A percentile compares a stretch with the other conserved stretches of the same genome.
Evolutionary conservation across 106 monocot genomes (phyloP).

Genomic region (Dendrobium officinale): DNA sequence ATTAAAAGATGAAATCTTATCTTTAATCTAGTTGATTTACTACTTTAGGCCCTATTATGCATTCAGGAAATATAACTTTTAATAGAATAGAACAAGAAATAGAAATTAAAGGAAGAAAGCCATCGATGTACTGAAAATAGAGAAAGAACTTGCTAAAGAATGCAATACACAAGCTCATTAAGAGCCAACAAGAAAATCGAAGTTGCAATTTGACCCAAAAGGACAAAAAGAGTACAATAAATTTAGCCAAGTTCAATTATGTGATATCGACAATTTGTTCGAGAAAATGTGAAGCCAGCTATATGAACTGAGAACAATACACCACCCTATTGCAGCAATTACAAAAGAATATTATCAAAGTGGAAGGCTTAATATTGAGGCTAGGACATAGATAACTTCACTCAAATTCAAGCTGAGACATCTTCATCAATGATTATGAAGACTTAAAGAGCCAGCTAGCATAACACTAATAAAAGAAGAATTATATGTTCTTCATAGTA

Average conservation of each 20-base stretch:
- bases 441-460: neutral
- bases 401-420: neutral
- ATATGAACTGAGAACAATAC: neutral
- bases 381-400: no score
- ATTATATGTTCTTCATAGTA: no score
- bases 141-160: neutral
- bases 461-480: no score
- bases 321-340: no score
- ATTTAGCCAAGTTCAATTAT: neutral
- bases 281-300: neutral
- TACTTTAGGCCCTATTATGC: neutral
- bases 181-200: neutral
- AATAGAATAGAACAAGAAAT: neutral
- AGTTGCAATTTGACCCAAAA: neutral
- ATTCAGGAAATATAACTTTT: neutral
- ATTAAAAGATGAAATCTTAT: neutral
- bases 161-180: neutral
- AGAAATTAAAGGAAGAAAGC: neutral
- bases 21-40: neutral
- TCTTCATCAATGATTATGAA: neutral
- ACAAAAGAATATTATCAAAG: no score
- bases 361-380: no score
- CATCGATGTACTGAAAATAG: neutral
- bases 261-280: neutral
- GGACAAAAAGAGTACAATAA: neutral